Percentiles rank a stretch among this genome's conserved stretches.
Conservation (phyloP, 2,329 filamentous ascomycete species). For the Penicillium sp. region DNA sequence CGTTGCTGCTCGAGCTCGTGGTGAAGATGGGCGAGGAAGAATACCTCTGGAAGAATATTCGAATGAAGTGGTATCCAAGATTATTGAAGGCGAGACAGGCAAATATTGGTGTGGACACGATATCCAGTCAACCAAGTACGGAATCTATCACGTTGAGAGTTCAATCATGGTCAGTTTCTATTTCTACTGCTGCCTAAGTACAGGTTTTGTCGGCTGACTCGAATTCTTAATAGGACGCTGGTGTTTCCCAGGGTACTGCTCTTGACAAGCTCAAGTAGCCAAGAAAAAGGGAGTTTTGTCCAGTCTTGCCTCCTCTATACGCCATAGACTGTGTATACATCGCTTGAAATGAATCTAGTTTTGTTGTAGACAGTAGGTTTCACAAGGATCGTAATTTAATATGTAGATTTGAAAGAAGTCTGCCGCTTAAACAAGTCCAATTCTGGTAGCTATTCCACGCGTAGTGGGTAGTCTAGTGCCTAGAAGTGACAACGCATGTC, state of each 20-base stretch:
- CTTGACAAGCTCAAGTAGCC: background rate
- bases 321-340: too few species aligned
- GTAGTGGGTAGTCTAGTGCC: too few species aligned
- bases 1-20: conserved; percentile 10
- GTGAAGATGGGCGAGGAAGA: conserved; percentile 11
- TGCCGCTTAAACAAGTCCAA: too few species aligned
- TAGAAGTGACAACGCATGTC: too few species aligned
- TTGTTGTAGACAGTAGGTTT: too few species aligned
- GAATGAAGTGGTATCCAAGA: conserved; percentile 10
- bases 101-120: conserved; percentile 16
- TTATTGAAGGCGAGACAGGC: conserved; percentile 13
- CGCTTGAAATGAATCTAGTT: too few species aligned
- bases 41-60: conserved; percentile 14
- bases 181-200: background rate
- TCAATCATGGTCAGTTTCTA: background rate
- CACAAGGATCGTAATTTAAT: too few species aligned
- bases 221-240: background rate
- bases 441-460: too few species aligned
- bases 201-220: background rate
- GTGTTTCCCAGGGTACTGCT: conserved; percentile 38
- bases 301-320: too few species aligned
- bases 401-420: too few species aligned
- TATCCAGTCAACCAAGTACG: background rate
- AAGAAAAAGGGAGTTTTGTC: too few species aligned
- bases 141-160: background rate